Conservation (phyloP, 306 rosid species). For the Clitoria ternatea region DNA sequence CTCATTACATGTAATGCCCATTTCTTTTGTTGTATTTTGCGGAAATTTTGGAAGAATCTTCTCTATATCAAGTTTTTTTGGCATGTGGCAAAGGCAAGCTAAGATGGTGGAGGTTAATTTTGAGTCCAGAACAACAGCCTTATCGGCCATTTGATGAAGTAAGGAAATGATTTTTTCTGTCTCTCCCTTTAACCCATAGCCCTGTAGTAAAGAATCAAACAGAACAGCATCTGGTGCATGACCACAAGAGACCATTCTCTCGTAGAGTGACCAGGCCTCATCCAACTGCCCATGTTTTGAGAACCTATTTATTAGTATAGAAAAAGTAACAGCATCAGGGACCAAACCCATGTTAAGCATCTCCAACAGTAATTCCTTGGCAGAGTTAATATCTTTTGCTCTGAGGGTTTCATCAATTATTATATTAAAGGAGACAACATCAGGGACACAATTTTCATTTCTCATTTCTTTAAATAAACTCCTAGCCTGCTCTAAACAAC, state of each 20-base stretch:
- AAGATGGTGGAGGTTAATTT: slow-evolving; percentile 60
- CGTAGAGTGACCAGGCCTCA: slow-evolving; percentile 53
- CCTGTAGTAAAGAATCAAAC: slow-evolving; percentile 71
- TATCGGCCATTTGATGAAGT: slow-evolving; percentile 69
- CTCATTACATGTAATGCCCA: slow-evolving; percentile 44
- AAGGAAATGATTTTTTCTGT: slow-evolving; percentile 44
- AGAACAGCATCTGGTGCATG: slow-evolving; percentile 47
- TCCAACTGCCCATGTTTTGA: slow-evolving; percentile 60
- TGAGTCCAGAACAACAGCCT: slow-evolving; percentile 58
- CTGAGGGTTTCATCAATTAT: slow-evolving; percentile 60
- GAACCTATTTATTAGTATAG: slow-evolving; percentile 52
- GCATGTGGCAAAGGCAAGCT: slow-evolving; percentile 47
- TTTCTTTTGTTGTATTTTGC: slow-evolving; percentile 35
- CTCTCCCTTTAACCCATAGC: slow-evolving; percentile 45
- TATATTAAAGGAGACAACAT: slow-evolving; percentile 59
- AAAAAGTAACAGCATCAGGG: slow-evolving; percentile 59
- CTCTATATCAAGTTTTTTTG: slow-evolving; percentile 41
- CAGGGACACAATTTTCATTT: slow-evolving; percentile 40
- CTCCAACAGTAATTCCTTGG: slow-evolving; percentile 48
- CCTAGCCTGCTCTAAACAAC: slow-evolving; percentile 73
- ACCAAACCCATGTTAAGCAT: slow-evolving; percentile 52
- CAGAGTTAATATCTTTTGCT: slow-evolving; percentile 59
- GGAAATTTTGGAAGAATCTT: slow-evolving; percentile 61
- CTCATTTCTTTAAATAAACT: slow-evolving; percentile 59
- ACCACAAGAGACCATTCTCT: slow-evolving; percentile 61